Percentiles rank a stretch among this genome's conserved stretches.
Evolutionary conservation across 1,284 basidiomycete species (phyloP).

Genomic region (Sanghuangporus sanghuang): DNA sequence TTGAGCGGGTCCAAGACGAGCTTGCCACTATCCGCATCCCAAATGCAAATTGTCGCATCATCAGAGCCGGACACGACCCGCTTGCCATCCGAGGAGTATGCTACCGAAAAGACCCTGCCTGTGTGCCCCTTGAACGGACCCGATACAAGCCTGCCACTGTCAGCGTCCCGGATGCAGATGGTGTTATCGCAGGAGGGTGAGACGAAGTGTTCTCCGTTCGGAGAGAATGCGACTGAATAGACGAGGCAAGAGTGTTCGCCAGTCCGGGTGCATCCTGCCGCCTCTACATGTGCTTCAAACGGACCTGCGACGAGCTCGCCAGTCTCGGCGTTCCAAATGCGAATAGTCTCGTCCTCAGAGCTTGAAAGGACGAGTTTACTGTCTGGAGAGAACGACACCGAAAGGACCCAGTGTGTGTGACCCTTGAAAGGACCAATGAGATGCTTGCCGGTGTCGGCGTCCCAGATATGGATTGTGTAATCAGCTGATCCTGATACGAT

Average conservation of each 20-base stretch:
- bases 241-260: background rate
- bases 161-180: background rate
- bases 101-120: background rate
- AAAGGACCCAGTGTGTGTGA: background rate
- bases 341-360: background rate
- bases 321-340: background rate
- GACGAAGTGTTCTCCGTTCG: background rate
- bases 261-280: background rate
- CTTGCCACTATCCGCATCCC: too few species aligned
- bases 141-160: background rate
- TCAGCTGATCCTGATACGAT: conserved; percentile 2
- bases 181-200: background rate
- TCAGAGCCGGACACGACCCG: background rate
- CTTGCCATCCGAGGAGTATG: conserved; percentile 2
- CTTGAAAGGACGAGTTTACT: background rate
- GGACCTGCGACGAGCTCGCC: too few species aligned
- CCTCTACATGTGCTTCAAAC: too few species aligned
- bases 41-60: background rate
- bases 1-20: too few species aligned
- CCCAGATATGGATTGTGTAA: background rate
- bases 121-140: background rate
- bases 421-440: background rate
- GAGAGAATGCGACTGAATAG: background rate
- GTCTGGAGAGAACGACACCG: background rate
- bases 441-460: background rate